Conservation (phyloP, 192 early-diverging fungal species). For the Phycomyces blakesleeanus region DNA sequence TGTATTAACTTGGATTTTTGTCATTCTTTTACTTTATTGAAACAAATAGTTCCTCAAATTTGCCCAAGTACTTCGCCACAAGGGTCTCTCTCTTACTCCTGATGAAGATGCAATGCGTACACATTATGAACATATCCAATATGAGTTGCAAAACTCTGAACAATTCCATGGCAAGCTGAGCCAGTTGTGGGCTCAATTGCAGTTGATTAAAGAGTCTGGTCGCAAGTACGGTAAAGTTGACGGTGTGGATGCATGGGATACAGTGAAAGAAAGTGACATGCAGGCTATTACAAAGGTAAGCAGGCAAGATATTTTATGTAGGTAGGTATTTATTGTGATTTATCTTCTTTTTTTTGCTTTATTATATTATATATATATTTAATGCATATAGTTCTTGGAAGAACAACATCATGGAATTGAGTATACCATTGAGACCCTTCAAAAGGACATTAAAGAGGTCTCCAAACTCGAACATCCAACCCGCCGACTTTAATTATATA, state of each 20-base stretch:
- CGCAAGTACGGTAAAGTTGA: conserved; percentile 30
- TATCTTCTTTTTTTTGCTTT: neutral
- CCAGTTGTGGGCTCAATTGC: conserved; percentile 78
- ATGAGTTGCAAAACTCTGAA: conserved; percentile 71
- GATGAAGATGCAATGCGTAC: conserved; percentile 81
- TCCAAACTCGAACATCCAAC: too few relatives aligned
- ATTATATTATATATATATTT: too few relatives aligned
- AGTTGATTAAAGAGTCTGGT: conserved; percentile 63
- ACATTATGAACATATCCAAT: conserved; percentile 69
- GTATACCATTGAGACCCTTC: conserved; percentile 27
- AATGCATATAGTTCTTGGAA: conserved; percentile 20
- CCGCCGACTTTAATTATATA: too few relatives aligned
- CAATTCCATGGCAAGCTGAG: conserved; percentile 77
- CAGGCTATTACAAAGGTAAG: conserved; percentile 25
- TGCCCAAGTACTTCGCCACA: conserved; percentile 76
- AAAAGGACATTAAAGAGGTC: conserved; percentile 8
- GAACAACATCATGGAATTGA: conserved; percentile 30
- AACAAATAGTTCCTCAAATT: conserved; percentile 25
- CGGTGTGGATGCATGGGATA: conserved; percentile 15
- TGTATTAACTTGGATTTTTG: neutral
- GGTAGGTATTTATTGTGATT: too few relatives aligned
- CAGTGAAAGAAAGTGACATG: conserved; percentile 13
- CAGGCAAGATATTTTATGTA: too few relatives aligned
- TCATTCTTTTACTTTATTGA: neutral
- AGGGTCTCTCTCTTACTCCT: conserved; percentile 73